A percentile compares a stretch with the other conserved stretches of the same genome.
phyloP scores from a whole-genome alignment of 768 basidiomycete genomes.

The Tylopilus vinaceipallidus region DNA sequence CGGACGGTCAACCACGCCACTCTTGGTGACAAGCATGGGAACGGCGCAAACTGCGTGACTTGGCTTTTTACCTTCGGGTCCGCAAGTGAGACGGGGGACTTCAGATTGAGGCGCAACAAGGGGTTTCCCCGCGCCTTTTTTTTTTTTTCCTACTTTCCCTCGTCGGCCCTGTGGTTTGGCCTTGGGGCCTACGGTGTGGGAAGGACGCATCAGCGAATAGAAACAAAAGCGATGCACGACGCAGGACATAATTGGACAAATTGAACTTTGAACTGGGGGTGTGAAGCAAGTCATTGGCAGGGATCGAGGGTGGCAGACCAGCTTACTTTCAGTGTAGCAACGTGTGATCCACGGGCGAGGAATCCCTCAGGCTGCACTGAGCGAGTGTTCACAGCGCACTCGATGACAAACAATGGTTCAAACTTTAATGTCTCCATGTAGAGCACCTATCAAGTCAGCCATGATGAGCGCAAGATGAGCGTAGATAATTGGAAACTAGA shows the following conservation, averaged over 20 bases:
- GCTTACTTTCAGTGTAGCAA: no score
- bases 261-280: slow-evolving; percentile 5
- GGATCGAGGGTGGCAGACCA: no score
- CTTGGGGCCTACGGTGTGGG: slow-evolving; percentile 2
- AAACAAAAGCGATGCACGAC: background rate
- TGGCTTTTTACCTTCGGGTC: slow-evolving; percentile 1
- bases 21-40: no score
- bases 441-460: no score
- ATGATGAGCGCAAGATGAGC: background rate
- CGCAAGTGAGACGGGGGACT: background rate
- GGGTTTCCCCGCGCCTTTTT: no score
- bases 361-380: background rate
- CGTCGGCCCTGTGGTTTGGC: background rate
- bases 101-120: background rate
- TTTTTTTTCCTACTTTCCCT: no score
- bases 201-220: background rate
- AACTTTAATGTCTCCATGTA: background rate
- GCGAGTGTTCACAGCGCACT: background rate
- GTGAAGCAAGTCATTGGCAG: no score
- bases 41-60: background rate
- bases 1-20: no score
- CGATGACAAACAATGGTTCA: background rate
- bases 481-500: no score
- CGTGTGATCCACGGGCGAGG: no score
- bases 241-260: slow-evolving; percentile 1